phyloP scores from a whole-genome alignment of 2,329 filamentous ascomycete species.

The Stemphylium lycopersici region DNA sequence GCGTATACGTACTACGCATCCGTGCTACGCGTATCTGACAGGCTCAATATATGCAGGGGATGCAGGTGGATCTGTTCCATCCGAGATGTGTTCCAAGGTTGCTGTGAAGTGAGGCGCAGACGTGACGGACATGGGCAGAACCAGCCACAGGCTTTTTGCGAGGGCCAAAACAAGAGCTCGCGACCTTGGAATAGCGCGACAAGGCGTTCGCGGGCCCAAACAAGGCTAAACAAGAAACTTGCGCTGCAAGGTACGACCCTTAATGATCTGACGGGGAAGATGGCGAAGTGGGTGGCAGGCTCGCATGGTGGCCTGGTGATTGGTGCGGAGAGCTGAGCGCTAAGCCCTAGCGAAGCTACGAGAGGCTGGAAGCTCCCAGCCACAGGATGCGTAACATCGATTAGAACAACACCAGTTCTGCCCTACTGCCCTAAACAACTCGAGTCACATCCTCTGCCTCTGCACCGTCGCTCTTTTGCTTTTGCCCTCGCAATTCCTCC shows the following conservation, averaged over 20 bases:
- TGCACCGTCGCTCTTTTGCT: conserved; percentile 28
- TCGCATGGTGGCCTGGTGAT: conserved; percentile 9
- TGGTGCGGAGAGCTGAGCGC: conserved; percentile 8
- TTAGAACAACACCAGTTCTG: conserved; percentile 11
- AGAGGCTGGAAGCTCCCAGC: conserved; percentile 30
- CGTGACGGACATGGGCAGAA: background rate
- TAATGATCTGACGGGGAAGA: conserved; percentile 13
- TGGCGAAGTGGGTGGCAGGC: conserved; percentile 5
- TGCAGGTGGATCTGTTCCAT: conserved; percentile 3
- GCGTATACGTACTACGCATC: conserved; percentile 8
- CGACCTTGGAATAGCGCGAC: conserved; percentile 5
- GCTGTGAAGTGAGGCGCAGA: conserved; percentile 3
- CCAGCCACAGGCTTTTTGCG: conserved; percentile 13
- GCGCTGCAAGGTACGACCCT: conserved; percentile 18
- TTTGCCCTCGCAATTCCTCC: conserved; percentile 4
- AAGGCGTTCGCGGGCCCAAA: conserved; percentile 18
- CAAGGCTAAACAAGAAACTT: conserved; percentile 17
- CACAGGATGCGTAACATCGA: conserved; percentile 24
- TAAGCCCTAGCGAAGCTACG: conserved; percentile 1
- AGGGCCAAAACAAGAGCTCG: background rate
- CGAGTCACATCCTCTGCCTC: conserved; percentile 12
- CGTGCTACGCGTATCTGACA: background rate
- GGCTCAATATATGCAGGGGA: background rate
- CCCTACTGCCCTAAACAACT: conserved; percentile 9
- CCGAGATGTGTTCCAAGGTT: conserved; percentile 3